Base-by-base conservation (phyloP, 345 rosid genomes). In the Physaria fendleri region DNA sequence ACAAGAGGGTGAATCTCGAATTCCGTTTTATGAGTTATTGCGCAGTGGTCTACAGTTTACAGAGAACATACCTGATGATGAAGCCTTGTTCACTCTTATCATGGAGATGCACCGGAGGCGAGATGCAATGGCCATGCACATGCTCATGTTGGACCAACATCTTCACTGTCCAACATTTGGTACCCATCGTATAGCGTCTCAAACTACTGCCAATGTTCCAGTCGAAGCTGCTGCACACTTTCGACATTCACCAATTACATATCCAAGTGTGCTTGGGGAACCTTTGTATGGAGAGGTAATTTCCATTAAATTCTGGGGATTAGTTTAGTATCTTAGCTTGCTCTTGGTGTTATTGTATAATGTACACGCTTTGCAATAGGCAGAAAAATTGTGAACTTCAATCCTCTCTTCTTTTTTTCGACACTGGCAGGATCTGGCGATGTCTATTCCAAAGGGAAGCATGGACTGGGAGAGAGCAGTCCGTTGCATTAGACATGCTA, bases 401-500 rank as follows among this genome's bases (percentile, higher is more conserved):
- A 24, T 54, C 13, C n/a, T 69, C 8, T 24, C 64, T 52, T 62
- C 5, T 8, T 25, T 60, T 16, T 44, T 5, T n/a, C 15, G 7
- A 21, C 37, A 8, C 18, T 59, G 71, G 41, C 71, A 94, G 99
- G 99, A 93, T 70, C 85, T 89, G 72, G 96, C 99, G 24, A 81
- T 41, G 69, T 85, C 85, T 56, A 85, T 93, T 73, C 95, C 83
- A 69, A 78, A 79, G 75, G 96, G 96, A 77, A 87, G 99, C 79
- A 76, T 93, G 68, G 99, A 93, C 52, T 93, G 99, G 99, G 97
- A 93, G 75, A 90, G 99, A 82, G 97, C 97, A 53, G 77, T 90
- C 74, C 90, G 96, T 29, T 90, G 99, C 76, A 75, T 93, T 73
- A 85, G 95, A 59, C 97, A 93, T 71, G 97, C 95, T 63, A 81